A percentile compares a stretch with the other conserved stretches of the same genome.
Conservation (phyloP, 331 rosid genomes). For the Acacia concinna region DNA sequence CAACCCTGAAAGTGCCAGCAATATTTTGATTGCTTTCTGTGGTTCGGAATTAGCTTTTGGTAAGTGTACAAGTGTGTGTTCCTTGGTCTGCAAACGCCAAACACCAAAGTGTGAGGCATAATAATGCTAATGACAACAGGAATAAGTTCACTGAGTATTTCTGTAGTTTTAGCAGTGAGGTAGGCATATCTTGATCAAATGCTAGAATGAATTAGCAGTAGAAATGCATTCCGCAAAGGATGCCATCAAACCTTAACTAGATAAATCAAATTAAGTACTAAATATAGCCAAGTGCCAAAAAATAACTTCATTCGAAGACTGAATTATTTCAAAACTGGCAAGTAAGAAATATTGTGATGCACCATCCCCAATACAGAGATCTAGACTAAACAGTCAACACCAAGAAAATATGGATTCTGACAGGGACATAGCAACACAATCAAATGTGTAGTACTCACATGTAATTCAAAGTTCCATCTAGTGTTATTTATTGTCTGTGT, state of each 20-base stretch:
- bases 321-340: not conserved
- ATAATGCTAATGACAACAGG: constrained; percentile 7
- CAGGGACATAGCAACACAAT: not conserved
- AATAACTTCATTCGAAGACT: not conserved
- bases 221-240: not conserved
- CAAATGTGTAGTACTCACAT: not conserved
- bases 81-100: constrained; percentile 72
- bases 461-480: too few species aligned
- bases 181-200: not conserved
- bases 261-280: not conserved
- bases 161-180: not conserved
- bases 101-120: constrained; percentile 34
- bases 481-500: too few species aligned
- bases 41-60: constrained; percentile 38
- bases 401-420: not conserved
- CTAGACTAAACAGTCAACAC: not conserved
- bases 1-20: constrained; percentile 92
- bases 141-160: not conserved
- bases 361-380: not conserved
- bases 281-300: not conserved
- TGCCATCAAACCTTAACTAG: not conserved
- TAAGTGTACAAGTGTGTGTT: constrained; percentile 57
- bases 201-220: not conserved
- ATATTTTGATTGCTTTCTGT: constrained; percentile 57
- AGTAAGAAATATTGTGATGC: not conserved